phyloP scores from a whole-genome alignment of 2,329 filamentous ascomycete genomes.

The Bipolaris sorokiniana region DNA sequence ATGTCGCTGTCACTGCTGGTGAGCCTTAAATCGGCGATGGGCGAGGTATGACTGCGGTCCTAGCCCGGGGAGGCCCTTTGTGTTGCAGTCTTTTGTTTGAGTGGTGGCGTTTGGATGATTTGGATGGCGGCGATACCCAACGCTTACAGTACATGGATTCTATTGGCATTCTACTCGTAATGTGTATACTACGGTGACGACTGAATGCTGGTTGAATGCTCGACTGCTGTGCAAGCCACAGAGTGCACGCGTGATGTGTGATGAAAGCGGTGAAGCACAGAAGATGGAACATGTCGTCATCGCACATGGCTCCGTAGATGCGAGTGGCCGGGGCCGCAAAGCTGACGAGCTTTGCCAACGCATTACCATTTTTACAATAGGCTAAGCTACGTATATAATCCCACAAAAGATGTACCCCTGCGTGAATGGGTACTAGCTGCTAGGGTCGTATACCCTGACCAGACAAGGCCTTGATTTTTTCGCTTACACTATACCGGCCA shows the following conservation, averaged over 20 bases:
- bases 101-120: constrained; percentile 5
- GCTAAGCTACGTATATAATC: constrained; percentile 6
- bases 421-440: constrained; percentile 1
- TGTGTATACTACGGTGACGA: not conserved
- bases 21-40: constrained; percentile 10
- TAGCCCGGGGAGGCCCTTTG: not conserved
- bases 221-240: not conserved
- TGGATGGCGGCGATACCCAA: constrained; percentile 7
- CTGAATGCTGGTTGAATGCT: not conserved
- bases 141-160: not conserved
- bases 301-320: constrained; percentile 8
- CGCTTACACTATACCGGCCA: not conserved
- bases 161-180: not conserved
- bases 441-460: constrained; percentile 1
- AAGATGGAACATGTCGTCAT: constrained; percentile 25
- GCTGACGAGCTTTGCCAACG: constrained; percentile 23
- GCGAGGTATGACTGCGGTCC: too few relatives aligned
- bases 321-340: constrained; percentile 12
- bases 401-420: constrained; percentile 9
- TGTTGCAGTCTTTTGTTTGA: not conserved
- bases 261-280: constrained; percentile 25
- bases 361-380: constrained; percentile 19
- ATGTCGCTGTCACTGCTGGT: constrained; percentile 16
- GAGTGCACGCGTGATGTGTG: constrained; percentile 13
- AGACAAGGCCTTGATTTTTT: not conserved